These are phyloP conservation scores for Kwoniella newhampshirensis DNA, from an alignment of 768 basidiomycete species.

Conservation along the genomic window DNA sequence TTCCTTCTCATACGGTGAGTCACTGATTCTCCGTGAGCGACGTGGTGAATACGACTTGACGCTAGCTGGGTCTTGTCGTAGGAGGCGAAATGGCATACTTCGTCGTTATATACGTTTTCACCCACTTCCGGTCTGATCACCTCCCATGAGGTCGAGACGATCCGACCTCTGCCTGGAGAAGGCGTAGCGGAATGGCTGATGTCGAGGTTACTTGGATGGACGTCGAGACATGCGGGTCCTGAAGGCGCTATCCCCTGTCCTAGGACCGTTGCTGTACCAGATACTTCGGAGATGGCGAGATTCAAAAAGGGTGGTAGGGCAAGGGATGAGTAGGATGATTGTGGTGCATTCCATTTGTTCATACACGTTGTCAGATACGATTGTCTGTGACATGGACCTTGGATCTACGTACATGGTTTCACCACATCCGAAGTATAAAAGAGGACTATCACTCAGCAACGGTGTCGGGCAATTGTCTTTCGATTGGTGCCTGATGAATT, in stretches of 20 bases:
- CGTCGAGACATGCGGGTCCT: constrained; percentile 20
- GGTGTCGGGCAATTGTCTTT: too few relatives aligned
- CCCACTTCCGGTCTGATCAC: constrained; percentile 48
- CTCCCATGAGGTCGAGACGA: constrained; percentile 50
- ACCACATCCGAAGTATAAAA: too few relatives aligned
- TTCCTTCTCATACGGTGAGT: constrained; percentile 45
- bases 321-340: too few relatives aligned
- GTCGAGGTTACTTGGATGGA: constrained; percentile 44
- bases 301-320: not conserved
- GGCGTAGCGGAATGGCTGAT: constrained; percentile 50
- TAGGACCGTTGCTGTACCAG: constrained; percentile 18
- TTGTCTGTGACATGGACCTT: too few relatives aligned
- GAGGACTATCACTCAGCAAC: too few relatives aligned
- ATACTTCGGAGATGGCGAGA: constrained; percentile 3
- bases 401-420: too few relatives aligned
- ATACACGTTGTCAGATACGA: too few relatives aligned
- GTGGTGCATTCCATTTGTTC: too few relatives aligned
- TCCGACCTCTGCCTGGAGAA: constrained; percentile 52
- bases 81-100: constrained; percentile 51
- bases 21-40: too few relatives aligned
- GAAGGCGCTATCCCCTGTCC: constrained; percentile 35
- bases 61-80: constrained; percentile 1
- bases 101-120: constrained; percentile 51
- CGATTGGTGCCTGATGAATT: too few relatives aligned
- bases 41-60: not conserved